Evolutionary conservation across 495 filamentous ascomycete species (phyloP).

Genomic region (Podospora australis): DNA sequence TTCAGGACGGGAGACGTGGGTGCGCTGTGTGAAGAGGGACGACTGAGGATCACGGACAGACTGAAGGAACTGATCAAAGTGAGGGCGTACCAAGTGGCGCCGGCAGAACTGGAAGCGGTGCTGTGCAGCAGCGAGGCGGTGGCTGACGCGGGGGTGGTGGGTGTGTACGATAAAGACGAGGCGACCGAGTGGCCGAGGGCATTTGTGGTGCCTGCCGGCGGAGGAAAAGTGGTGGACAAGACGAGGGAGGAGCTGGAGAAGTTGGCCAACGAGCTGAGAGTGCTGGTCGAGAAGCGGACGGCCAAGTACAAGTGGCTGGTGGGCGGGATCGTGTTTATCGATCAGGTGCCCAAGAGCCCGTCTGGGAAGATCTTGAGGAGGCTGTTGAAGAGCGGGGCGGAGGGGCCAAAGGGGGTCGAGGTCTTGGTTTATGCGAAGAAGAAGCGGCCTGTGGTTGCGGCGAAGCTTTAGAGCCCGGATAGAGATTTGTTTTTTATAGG

Average conservation of each 20-base stretch:
- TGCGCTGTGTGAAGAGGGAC: constrained; percentile 48
- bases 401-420: constrained; percentile 15
- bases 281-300: constrained; percentile 55
- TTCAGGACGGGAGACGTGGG: constrained; percentile 66
- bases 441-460: constrained; percentile 17
- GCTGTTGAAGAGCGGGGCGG: constrained; percentile 34
- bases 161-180: constrained; percentile 60
- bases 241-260: constrained; percentile 54
- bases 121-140: constrained; percentile 49
- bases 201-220: constrained; percentile 25
- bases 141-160: constrained; percentile 59
- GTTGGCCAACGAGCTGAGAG: constrained; percentile 21
- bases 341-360: constrained; percentile 60
- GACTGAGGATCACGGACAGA: constrained; percentile 65
- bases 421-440: constrained; percentile 25
- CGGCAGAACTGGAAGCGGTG: constrained; percentile 62
- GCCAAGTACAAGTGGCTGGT: constrained; percentile 61
- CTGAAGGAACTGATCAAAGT: constrained; percentile 79
- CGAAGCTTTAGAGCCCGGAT: constrained; percentile 14
- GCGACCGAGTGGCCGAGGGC: constrained; percentile 26
- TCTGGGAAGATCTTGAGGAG: constrained; percentile 62
- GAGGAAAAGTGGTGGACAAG: constrained; percentile 40
- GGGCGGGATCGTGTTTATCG: constrained; percentile 55
- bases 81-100: constrained; percentile 64
- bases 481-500: neutral